Percentiles rank a stretch among this genome's conserved stretches.
These are phyloP conservation scores for Plasmodium reichenowi DNA, from an alignment of 169 alveolate genomes.

Conservation along the genomic window DNA sequence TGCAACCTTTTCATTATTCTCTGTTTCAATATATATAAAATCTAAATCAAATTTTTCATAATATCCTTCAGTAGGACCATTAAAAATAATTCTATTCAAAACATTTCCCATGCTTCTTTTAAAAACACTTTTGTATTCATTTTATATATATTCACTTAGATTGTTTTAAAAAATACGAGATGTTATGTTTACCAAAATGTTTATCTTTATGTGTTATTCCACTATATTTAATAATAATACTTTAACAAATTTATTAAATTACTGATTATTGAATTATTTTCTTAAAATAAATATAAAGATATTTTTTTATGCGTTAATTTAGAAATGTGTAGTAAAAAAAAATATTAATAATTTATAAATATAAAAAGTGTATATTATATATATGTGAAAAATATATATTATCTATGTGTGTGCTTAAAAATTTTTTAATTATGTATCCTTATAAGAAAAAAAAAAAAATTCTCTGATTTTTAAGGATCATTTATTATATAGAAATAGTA, in stretches of 20 bases:
- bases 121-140: neutral
- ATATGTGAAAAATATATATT: too few species aligned
- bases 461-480: too few species aligned
- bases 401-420: too few species aligned
- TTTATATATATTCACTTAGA: slow-evolving; percentile 1
- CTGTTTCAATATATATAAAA: slow-evolving; percentile 63
- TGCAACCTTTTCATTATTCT: slow-evolving; percentile 52
- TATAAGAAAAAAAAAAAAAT: too few species aligned
- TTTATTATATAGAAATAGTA: too few species aligned
- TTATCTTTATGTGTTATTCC: neutral
- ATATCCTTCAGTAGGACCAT: slow-evolving; percentile 50
- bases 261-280: too few species aligned
- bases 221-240: slow-evolving; percentile 8
- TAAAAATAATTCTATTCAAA: slow-evolving; percentile 57
- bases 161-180: slow-evolving; percentile 3
- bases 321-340: too few species aligned
- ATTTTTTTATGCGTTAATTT: too few species aligned
- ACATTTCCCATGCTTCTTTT: slow-evolving; percentile 49
- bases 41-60: slow-evolving; percentile 68
- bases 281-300: too few species aligned
- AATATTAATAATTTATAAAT: too few species aligned
- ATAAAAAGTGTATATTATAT: too few species aligned
- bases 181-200: slow-evolving; percentile 1
- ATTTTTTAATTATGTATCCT: too few species aligned
- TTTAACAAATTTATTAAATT: neutral